These are phyloP conservation scores for Thecaphora thlaspeos DNA, from an alignment of 1,284 basidiomycete genomes.

Conservation along the genomic window DNA sequence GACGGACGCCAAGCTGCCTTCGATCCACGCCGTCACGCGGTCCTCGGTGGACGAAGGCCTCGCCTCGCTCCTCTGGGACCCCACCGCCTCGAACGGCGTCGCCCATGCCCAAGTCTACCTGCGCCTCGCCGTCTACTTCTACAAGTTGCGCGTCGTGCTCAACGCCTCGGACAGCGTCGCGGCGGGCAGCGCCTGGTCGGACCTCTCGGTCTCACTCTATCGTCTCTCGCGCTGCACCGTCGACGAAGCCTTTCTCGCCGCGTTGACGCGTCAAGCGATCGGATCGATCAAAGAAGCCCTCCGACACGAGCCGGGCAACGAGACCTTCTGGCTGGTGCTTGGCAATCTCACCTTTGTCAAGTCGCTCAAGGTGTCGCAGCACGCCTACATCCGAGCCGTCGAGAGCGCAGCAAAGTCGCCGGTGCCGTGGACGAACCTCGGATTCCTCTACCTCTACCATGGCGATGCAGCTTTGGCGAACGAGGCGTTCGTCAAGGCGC, in stretches of 20 bases:
- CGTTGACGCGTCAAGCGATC: constrained; percentile 65
- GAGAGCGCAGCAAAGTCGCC: constrained; percentile 71
- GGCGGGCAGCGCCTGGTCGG: constrained; percentile 50
- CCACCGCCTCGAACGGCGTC: background rate
- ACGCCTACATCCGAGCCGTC: constrained; percentile 85
- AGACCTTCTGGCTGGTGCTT: constrained; percentile 77
- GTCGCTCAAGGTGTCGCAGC: constrained; percentile 75
- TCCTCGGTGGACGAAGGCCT: constrained; percentile 8
- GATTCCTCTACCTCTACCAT: constrained; percentile 82
- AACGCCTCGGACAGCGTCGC: constrained; percentile 38
- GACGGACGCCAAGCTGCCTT: constrained; percentile 40
- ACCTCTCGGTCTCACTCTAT: constrained; percentile 47
- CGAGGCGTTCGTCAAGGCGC: constrained; percentile 81
- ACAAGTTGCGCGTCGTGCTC: constrained; percentile 48
- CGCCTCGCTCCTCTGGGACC: background rate
- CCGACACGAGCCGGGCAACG: constrained; percentile 71
- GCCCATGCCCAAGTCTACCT: constrained; percentile 7
- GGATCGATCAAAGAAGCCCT: constrained; percentile 73
- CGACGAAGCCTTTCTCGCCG: constrained; percentile 52
- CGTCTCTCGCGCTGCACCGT: constrained; percentile 56
- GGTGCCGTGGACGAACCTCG: constrained; percentile 81
- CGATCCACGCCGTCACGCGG: constrained; percentile 29
- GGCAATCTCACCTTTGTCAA: constrained; percentile 73
- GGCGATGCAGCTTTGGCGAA: constrained; percentile 80
- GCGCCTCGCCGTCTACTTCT: constrained; percentile 34